These are phyloP conservation scores for Verbascum thapsus DNA, from an alignment of 257 asterid species.

Conservation along the genomic window DNA sequence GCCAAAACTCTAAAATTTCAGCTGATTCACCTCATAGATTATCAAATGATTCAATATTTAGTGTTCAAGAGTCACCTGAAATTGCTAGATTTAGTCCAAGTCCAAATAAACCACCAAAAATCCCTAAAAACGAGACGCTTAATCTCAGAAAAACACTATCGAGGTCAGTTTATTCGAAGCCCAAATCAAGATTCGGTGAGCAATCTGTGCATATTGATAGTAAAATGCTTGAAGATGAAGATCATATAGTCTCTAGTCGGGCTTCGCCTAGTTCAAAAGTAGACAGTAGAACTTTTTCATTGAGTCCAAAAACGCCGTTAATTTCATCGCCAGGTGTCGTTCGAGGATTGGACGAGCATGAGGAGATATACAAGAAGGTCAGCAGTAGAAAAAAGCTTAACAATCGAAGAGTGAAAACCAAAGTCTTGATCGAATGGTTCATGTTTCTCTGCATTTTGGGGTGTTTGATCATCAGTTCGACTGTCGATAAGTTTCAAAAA, in stretches of 20 bases:
- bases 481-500: slow-evolving; percentile 41
- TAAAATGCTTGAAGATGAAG: slow-evolving; percentile 43
- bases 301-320: slow-evolving; percentile 61
- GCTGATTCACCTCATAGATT: slow-evolving; percentile 45
- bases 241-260: slow-evolving; percentile 35
- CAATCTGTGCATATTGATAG: slow-evolving; percentile 54
- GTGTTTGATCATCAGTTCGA: slow-evolving; percentile 52
- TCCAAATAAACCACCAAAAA: slow-evolving; percentile 68
- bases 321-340: slow-evolving; percentile 57
- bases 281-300: slow-evolving; percentile 35
- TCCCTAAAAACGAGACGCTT: slow-evolving; percentile 53
- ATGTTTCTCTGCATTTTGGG: slow-evolving; percentile 57
- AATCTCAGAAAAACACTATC: slow-evolving; percentile 54
- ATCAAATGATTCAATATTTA: slow-evolving; percentile 40
- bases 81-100: slow-evolving; percentile 44
- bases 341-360: slow-evolving; percentile 63
- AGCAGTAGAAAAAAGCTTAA: slow-evolving; percentile 55
- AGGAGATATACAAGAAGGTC: slow-evolving; percentile 73
- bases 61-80: slow-evolving; percentile 57
- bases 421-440: slow-evolving; percentile 69
- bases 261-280: slow-evolving; percentile 48
- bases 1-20: slow-evolving; percentile 35
- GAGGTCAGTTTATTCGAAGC: slow-evolving; percentile 61
- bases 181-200: slow-evolving; percentile 90
- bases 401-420: slow-evolving; percentile 55